Evolutionary conservation across 257 asterid genomes (phyloP).

Genomic region (Misopates orontium): DNA sequence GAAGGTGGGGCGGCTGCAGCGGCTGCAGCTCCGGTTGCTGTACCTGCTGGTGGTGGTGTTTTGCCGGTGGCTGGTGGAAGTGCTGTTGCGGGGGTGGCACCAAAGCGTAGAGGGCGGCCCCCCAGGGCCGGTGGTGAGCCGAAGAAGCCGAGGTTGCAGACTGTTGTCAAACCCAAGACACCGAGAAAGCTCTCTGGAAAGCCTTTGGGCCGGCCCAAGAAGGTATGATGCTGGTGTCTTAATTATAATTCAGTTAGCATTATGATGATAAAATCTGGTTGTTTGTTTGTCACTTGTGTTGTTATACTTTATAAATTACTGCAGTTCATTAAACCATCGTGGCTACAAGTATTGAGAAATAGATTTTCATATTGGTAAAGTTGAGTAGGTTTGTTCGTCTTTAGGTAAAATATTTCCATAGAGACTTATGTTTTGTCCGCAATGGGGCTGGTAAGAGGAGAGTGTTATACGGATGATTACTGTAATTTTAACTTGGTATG

Average conservation of each 20-base stretch:
- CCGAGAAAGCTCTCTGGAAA: constrained; percentile 57
- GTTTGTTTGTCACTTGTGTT: neutral
- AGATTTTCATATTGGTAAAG: neutral
- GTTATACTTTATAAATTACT: no score
- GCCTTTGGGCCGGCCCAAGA: constrained; percentile 80
- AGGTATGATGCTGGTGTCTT: constrained; percentile 46
- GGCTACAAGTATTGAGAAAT: neutral
- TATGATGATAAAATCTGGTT: neutral
- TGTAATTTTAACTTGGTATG: constrained; percentile 5
- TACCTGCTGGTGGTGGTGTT: no score
- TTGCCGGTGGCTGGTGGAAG: constrained; percentile 26
- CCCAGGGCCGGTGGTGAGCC: constrained; percentile 41
- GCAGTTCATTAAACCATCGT: neutral
- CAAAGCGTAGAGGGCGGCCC: constrained; percentile 76
- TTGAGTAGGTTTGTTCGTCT: neutral
- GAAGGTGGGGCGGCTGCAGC: constrained; percentile 30
- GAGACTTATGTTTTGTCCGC: neutral
- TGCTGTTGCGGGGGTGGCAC: constrained; percentile 29
- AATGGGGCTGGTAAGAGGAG: constrained; percentile 1
- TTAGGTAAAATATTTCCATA: neutral
- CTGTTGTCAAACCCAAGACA: constrained; percentile 27
- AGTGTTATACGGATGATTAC: neutral
- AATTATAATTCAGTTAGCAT: neutral
- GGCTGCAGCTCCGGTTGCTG: constrained; percentile 25
- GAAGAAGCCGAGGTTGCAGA: constrained; percentile 30